Evolutionary conservation across 108 stramenopile species (phyloP).

Genomic region (Cyclostephanos invisitatus): DNA sequence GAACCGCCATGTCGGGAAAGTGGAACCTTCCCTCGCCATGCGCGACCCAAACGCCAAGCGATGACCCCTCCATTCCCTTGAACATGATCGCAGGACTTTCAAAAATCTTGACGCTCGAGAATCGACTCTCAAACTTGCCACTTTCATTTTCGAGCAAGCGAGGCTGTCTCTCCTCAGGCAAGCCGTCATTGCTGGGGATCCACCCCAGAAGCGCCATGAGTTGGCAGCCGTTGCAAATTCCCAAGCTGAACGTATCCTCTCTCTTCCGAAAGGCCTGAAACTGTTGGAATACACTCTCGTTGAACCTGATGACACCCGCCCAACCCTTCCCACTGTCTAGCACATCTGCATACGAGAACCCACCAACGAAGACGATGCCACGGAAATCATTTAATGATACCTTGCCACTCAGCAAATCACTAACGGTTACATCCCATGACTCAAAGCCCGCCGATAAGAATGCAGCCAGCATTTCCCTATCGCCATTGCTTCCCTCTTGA

Average conservation of each 20-base stretch:
- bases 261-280: slow-evolving; percentile 93
- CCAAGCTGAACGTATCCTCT: slow-evolving; percentile 95
- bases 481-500: slow-evolving; percentile 99
- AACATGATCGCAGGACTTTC: slow-evolving; percentile 87
- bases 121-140: slow-evolving; percentile 97
- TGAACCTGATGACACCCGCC: slow-evolving; percentile 98
- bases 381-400: slow-evolving; percentile 88
- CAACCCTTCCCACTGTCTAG: slow-evolving; percentile 99
- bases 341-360: slow-evolving; percentile 98
- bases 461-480: slow-evolving; percentile 97
- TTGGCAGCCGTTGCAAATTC: slow-evolving; percentile 99
- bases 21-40: slow-evolving; percentile 98
- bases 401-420: slow-evolving; percentile 78
- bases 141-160: slow-evolving; percentile 96
- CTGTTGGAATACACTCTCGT: slow-evolving; percentile 89
- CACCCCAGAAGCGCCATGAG: slow-evolving; percentile 99
- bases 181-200: slow-evolving; percentile 84
- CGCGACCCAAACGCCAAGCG: slow-evolving; percentile 98
- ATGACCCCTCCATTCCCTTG: slow-evolving; percentile 96
- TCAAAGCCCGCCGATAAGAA: slow-evolving; percentile 96
- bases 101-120: slow-evolving; percentile 84
- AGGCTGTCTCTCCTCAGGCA: slow-evolving; percentile 88
- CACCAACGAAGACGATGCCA: slow-evolving; percentile 96
- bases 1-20: slow-evolving; percentile 88
- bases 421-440: slow-evolving; percentile 95